Evolutionary conservation across 23 red algal genomes (phyloP).

Genomic region (Chondrus crispus): DNA sequence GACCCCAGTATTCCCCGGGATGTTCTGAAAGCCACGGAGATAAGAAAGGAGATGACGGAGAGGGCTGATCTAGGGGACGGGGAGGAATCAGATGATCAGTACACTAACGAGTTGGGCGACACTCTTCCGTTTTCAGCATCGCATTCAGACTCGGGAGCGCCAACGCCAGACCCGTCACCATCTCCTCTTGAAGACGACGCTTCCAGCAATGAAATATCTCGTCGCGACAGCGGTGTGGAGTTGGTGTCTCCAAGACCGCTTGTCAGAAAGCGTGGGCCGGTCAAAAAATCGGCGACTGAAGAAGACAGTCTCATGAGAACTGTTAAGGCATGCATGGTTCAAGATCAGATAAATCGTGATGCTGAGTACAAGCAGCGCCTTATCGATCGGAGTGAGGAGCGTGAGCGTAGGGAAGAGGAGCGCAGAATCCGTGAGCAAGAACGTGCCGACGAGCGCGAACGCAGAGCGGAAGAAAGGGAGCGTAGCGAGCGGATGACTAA

Average conservation of each 20-base stretch:
- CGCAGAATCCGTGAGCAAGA: background rate
- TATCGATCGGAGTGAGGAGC: background rate
- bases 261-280: background rate
- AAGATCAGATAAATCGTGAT: background rate
- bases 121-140: too few relatives aligned
- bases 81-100: background rate
- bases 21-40: background rate
- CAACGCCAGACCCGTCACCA: too few relatives aligned
- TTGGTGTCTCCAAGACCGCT: background rate
- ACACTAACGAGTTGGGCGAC: background rate
- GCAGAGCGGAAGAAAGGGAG: background rate
- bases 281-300: background rate
- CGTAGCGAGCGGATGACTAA: background rate
- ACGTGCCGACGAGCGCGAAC: background rate
- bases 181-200: too few relatives aligned
- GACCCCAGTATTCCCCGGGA: background rate
- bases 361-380: background rate
- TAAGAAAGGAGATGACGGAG: slow-evolving; percentile 1
- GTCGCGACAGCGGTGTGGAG: too few relatives aligned
- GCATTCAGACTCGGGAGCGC: too few relatives aligned
- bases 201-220: too few relatives aligned
- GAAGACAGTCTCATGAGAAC: background rate
- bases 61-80: background rate
- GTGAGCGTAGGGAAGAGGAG: background rate
- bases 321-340: background rate